Percentiles rank a stretch among this genome's conserved stretches.
Evolutionary conservation across 345 rosid genomes (phyloP).

Genomic region (Dipteronia sinensis): DNA sequence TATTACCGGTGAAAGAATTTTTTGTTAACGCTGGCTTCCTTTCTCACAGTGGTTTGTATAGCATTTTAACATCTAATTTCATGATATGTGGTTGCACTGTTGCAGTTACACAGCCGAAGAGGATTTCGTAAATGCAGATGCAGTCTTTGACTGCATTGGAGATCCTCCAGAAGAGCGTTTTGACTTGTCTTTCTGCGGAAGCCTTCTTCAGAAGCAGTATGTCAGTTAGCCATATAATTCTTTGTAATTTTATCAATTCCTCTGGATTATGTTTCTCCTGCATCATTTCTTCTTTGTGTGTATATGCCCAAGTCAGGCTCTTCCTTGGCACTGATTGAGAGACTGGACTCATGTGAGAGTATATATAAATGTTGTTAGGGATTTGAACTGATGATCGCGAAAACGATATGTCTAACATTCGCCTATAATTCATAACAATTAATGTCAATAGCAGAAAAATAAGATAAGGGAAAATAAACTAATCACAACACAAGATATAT

Average conservation of each 20-base stretch:
- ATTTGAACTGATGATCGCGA: too few species aligned
- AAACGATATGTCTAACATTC: too few species aligned
- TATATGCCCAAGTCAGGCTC: constrained; percentile 1
- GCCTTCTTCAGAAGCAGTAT: constrained; percentile 79
- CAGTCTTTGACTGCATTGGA: constrained; percentile 93
- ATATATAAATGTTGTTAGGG: constrained; percentile 11
- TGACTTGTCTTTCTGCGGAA: constrained; percentile 76
- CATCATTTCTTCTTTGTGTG: background rate
- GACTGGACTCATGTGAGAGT: background rate
- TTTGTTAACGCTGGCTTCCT: background rate
- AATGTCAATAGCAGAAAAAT: too few species aligned
- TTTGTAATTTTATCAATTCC: background rate
- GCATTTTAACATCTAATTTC: background rate
- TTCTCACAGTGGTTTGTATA: background rate
- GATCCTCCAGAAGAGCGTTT: constrained; percentile 93
- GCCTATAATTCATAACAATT: too few species aligned
- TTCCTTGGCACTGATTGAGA: background rate
- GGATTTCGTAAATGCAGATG: constrained; percentile 85
- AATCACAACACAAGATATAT: too few species aligned
- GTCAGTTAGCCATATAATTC: constrained; percentile 40
- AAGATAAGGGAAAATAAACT: too few species aligned
- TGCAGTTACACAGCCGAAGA: constrained; percentile 89
- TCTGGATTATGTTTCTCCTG: background rate
- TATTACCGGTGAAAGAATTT: background rate
- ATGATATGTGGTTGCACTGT: constrained; percentile 38